A percentile compares a stretch with the other conserved stretches of the same genome.
Evolutionary conservation across 768 basidiomycete species (phyloP).

Genomic region (Leccinum subgranulosum): DNA sequence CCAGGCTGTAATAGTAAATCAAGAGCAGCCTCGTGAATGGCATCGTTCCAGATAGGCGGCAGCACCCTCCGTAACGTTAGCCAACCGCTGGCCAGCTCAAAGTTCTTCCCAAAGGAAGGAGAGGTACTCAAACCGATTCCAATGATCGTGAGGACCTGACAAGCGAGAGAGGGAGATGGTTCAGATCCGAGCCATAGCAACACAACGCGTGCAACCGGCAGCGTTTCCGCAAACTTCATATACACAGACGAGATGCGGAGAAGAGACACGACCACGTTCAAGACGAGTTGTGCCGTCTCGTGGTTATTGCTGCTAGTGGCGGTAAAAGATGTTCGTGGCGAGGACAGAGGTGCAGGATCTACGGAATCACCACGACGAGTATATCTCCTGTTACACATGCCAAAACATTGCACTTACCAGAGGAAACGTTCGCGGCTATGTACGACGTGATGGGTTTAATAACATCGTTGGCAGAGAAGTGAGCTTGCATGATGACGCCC

Average conservation of each 20-base stretch:
- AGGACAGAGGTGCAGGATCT: slow-evolving; percentile 10
- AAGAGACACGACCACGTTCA: slow-evolving; percentile 61
- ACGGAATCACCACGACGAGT: neutral
- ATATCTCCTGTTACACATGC: neutral
- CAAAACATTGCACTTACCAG: slow-evolving; percentile 41
- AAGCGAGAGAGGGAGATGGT: slow-evolving; percentile 58
- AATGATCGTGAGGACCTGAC: slow-evolving; percentile 59
- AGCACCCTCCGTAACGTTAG: slow-evolving; percentile 65
- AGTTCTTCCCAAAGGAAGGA: slow-evolving; percentile 70
- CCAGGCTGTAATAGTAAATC: slow-evolving; percentile 62
- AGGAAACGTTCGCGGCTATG: slow-evolving; percentile 74
- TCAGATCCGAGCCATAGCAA: slow-evolving; percentile 77
- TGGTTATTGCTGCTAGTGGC: slow-evolving; percentile 26
- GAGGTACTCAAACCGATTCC: slow-evolving; percentile 52
- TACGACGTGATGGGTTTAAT: slow-evolving; percentile 88
- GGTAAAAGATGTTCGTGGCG: slow-evolving; percentile 10
- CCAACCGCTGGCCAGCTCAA: slow-evolving; percentile 87
- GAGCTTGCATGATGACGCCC: slow-evolving; percentile 54
- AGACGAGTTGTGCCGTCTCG: slow-evolving; percentile 65
- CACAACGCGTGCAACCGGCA: slow-evolving; percentile 77
- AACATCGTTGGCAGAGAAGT: slow-evolving; percentile 68
- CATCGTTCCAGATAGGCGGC: slow-evolving; percentile 64
- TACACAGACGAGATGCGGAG: slow-evolving; percentile 56
- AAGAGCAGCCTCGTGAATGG: slow-evolving; percentile 65
- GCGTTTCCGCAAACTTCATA: slow-evolving; percentile 64